Base-by-base conservation (phyloP, 1,284 basidiomycete species). In the Apiotrichum laibachii region DNA sequence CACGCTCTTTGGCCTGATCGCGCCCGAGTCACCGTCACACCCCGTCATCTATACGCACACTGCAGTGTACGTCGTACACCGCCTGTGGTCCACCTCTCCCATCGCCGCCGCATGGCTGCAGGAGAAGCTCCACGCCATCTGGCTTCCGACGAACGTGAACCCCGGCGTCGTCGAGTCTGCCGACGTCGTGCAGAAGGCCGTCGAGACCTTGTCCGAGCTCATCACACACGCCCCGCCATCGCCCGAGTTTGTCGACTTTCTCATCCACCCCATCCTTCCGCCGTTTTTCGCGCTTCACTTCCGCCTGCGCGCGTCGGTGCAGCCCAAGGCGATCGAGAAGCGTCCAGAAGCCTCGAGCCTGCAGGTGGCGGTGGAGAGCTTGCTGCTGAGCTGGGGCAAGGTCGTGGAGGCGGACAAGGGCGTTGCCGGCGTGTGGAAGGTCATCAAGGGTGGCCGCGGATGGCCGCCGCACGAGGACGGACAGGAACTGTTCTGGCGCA, bases 351-450 rank as follows among this genome's bases (percentile, higher is more conserved):
- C 85, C 2, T 87, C 89, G 69, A 46, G 57, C 4, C 26, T 70
- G 8, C 49, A 43, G 13, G 62, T 61, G 61, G 82, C 82, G 11
- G 76, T 88, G 3, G 79, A 76, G 22, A 84, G 84, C 10, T 71
- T 90, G 21, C 75, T 92, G 34, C 72, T 80, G 1, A 86, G 86
- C 0, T 92, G 90, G 90, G 89, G 85, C 1, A 84, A 86, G 62
- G 81, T 89, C 4, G 81, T 86, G 0, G 79, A 80, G 26, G 67
- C 75, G 15, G 67, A 77, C 7, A 85, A 86, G 56, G 88, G 83
- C 1, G 70, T 85, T 19, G 76, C 79, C n/a, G 81, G 82, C 0
- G 66, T 92, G 2, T 87, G 85, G 86, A 75, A 75, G 5, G 79
- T 91, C 33, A 69, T 89, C 22, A 76, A 79, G 45, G 82, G 81